phyloP scores from a whole-genome alignment of 2,329 filamentous ascomycete species.

The Alternaria sp. region DNA sequence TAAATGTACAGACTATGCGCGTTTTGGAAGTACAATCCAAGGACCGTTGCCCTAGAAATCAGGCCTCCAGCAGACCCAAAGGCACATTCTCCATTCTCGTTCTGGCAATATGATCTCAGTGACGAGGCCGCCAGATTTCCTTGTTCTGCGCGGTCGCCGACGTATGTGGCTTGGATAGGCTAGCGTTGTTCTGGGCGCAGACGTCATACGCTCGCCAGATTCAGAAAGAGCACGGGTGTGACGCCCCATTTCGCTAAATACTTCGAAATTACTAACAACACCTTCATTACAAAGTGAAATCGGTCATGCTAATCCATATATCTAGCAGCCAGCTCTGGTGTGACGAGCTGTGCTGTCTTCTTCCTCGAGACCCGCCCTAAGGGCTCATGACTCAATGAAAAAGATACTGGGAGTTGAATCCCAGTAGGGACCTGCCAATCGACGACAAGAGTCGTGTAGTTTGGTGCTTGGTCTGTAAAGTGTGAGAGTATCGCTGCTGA shows the following conservation, averaged over 20 bases:
- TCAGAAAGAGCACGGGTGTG: background rate
- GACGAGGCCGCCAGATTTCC: background rate
- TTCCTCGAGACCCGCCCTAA: background rate
- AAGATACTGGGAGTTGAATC: background rate
- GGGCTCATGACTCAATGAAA: background rate
- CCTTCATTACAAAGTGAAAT: background rate
- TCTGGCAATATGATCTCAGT: background rate
- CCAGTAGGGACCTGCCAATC: background rate
- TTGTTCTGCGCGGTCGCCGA: background rate
- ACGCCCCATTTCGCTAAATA: background rate
- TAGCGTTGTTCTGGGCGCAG: background rate
- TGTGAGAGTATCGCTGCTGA: background rate
- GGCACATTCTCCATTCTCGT: too few species aligned
- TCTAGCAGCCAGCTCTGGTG: background rate
- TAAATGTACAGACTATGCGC: background rate
- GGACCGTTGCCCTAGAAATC: background rate
- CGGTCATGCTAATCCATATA: background rate
- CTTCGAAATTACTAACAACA: background rate
- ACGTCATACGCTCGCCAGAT: background rate
- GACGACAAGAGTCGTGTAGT: fast-evolving
- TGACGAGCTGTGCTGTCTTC: background rate
- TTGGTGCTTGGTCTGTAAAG: background rate
- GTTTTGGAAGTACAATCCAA: background rate
- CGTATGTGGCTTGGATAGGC: background rate
- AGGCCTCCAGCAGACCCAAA: background rate